These are phyloP conservation scores for Chrysoporthe austroafricana DNA, from an alignment of 2,329 filamentous ascomycete species.

Conservation along the genomic window DNA sequence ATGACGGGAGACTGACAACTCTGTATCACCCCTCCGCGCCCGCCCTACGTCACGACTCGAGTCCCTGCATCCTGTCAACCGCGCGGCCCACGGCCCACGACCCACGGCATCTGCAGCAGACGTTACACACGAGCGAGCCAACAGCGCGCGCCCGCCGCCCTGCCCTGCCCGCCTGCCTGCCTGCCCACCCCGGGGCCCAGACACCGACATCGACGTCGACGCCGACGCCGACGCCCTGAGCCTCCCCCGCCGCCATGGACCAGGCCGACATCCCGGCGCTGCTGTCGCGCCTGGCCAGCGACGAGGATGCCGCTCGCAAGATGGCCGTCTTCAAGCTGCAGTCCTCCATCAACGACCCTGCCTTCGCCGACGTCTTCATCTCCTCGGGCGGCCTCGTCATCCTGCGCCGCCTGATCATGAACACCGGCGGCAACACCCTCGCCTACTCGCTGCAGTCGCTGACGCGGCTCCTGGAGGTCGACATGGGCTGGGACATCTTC, in stretches of 20 bases:
- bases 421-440: conserved; percentile 87
- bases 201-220: neutral
- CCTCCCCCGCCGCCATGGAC: conserved; percentile 53
- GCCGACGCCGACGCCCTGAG: neutral
- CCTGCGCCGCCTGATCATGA: conserved; percentile 81
- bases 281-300: conserved; percentile 65
- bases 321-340: conserved; percentile 99
- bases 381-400: conserved; percentile 82
- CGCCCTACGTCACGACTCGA: conserved; percentile 22
- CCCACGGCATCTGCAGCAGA: neutral
- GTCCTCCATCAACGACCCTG: conserved; percentile 90
- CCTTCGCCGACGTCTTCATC: conserved; percentile 96
- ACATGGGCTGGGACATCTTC: conserved; percentile 96
- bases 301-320: conserved; percentile 90
- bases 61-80: conserved; percentile 22
- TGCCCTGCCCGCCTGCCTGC: conserved; percentile 7
- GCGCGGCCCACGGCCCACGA: neutral
- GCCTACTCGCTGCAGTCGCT: conserved; percentile 93
- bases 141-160: conserved; percentile 15
- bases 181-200: neutral
- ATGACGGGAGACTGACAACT: conserved; percentile 20
- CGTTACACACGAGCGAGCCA: conserved; percentile 25
- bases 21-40: conserved; percentile 20
- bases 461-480: conserved; percentile 85
- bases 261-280: conserved; percentile 69